Base-by-base conservation (phyloP, 2,329 filamentous ascomycete genomes). In the Ophiocordyceps camponoti-leonardi region DNA sequence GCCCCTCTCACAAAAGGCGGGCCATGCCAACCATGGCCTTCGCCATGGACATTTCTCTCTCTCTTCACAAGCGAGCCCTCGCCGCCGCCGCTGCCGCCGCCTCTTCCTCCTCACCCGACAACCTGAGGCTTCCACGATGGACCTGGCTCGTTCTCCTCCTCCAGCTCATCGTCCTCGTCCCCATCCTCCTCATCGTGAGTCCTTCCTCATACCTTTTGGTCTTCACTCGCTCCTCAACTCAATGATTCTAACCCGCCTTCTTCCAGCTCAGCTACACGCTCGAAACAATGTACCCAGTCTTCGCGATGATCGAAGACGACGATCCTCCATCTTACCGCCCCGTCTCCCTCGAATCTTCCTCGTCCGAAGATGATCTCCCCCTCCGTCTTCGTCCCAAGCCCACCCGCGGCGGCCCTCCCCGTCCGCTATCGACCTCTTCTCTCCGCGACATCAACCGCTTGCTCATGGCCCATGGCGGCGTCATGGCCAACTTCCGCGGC, bases 401-500 rank as follows among this genome's bases (percentile, higher is more conserved):
- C 35, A n/a, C 16, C 16, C n/a, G 16, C 35, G 35, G 16, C 35
- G 16, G 23, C 23, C 6, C 41, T 16, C 14, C 18, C 16, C 35
- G 35, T 18, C 35, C 35, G 18, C 4, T 16, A 6, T 37, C 35
- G 6, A 75, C 71, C 19, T 64, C 68, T 26, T 74, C 68, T 45
- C 55, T 76, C 54, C 69, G 71, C 52, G 62, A 65, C 53, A 72
- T 67, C 47, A 61, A 67, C 59, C 67, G 68, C 39, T 64, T 73
- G 49, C 70, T 95, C 41, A 68, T 69, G 51, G 65, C 73, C 42
- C 65, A 76, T 51, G 79, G 72, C 49, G 85, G 86, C 50, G 73
- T 72, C 62, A 66, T 66, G 48, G 73, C 81, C 47, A 70, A 75
- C 55, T 82, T 86, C 71, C 81, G 85, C 49, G 86, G 86, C 46